Conservation (phyloP, 2,329 filamentous ascomycete species). For the Talaromyces sp. region DNA sequence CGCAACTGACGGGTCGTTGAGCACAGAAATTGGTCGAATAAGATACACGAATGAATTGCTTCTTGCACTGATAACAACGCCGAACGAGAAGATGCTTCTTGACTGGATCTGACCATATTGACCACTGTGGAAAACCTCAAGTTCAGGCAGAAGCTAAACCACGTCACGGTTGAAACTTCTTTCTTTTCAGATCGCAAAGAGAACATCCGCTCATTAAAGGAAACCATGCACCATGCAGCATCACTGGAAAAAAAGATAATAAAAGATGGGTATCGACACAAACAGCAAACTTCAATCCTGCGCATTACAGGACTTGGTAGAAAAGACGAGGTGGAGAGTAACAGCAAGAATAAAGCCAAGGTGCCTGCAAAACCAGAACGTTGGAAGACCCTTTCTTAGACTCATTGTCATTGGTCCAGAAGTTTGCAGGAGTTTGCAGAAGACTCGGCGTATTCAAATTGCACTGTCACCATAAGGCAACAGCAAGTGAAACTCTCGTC, state of each 20-base stretch:
- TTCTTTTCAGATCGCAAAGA: background rate
- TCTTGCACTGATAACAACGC: background rate
- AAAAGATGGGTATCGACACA: constrained; percentile 14
- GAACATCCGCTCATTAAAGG: background rate
- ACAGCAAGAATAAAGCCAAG: background rate
- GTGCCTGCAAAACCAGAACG: background rate
- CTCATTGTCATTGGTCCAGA: background rate
- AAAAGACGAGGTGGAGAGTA: background rate
- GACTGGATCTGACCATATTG: background rate
- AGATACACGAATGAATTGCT: constrained; percentile 13
- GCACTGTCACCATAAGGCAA: background rate
- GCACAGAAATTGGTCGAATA: constrained; percentile 1
- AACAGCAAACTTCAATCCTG: background rate
- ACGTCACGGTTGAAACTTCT: background rate
- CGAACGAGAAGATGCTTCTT: background rate
- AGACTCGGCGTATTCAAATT: background rate
- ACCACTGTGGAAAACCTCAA: background rate
- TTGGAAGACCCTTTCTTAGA: background rate
- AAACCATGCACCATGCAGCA: constrained; percentile 2
- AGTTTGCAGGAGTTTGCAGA: background rate
- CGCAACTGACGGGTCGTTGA: background rate
- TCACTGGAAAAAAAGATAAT: background rate
- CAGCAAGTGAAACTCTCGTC: background rate
- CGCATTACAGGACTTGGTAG: background rate
- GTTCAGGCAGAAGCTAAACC: background rate